Evolutionary conservation across 768 basidiomycete genomes (phyloP).

Genomic region (Ramaria rubella): DNA sequence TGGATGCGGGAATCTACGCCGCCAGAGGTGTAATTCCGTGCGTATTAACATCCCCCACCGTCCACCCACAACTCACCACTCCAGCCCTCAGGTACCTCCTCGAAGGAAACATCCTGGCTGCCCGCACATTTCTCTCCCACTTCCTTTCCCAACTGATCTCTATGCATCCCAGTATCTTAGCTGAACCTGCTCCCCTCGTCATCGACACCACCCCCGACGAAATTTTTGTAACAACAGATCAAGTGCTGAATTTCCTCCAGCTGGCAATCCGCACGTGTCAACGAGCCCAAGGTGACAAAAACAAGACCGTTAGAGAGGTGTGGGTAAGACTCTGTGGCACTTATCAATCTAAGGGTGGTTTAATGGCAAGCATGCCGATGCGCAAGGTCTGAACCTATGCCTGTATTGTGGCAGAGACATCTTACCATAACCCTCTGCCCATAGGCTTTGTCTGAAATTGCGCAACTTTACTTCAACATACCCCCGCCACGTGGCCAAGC

Average conservation of each 20-base stretch:
- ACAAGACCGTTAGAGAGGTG: slow-evolving; percentile 65
- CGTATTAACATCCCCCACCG: slow-evolving; percentile 23
- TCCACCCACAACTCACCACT: not conserved
- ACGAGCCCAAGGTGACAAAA: slow-evolving; percentile 73
- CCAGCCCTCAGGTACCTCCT: slow-evolving; percentile 63
- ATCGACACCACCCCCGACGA: slow-evolving; percentile 49
- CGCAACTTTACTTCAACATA: slow-evolving; percentile 78
- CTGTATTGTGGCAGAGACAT: not conserved
- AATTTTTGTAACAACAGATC: slow-evolving; percentile 66
- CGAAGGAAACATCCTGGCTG: slow-evolving; percentile 88
- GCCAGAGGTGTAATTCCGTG: slow-evolving; percentile 83
- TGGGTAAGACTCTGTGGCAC: slow-evolving; percentile 84
- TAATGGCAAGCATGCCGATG: slow-evolving; percentile 54
- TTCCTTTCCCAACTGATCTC: slow-evolving; percentile 61
- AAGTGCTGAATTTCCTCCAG: slow-evolving; percentile 82
- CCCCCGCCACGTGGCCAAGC: slow-evolving; percentile 66
- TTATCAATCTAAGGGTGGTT: slow-evolving; percentile 67
- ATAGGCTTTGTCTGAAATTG: slow-evolving; percentile 64
- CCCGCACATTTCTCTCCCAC: slow-evolving; percentile 84
- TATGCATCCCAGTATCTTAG: slow-evolving; percentile 35
- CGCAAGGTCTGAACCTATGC: slow-evolving; percentile 45
- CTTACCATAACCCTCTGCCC: not conserved
- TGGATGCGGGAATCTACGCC: slow-evolving; percentile 67
- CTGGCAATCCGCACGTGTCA: slow-evolving; percentile 86
- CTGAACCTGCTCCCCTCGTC: slow-evolving; percentile 38